Base-by-base conservation (phyloP, 257 asterid genomes). In the Osmanthus fragrans region DNA sequence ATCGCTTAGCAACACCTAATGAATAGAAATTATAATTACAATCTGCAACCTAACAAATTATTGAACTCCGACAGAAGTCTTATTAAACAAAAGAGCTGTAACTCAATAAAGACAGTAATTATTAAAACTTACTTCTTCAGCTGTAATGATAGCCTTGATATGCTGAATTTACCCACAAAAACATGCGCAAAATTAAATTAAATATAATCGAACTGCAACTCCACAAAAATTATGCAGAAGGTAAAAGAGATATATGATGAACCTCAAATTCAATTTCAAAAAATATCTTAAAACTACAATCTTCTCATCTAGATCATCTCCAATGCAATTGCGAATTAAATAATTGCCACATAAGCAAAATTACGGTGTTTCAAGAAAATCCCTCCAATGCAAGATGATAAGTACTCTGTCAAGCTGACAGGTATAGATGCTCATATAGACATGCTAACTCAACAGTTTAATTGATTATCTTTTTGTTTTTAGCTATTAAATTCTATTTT, bases 1-100 rank as follows among this genome's bases (percentile, higher is more conserved):
- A 73, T 90, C 96, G 13, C 97, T 92, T 79, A 94, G 97, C 77
- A 94, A 83, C 77, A 91, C 95, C 97, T 94, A 72, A 29, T 10
- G 73, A 42, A 75, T 23, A 42, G 60, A 29, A 45, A 74, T 81
- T 32, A 76, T 30, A 78, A 36, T 54, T n/a, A 39, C 42, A 4
- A 12, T 54, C n/a, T n/a, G 8, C 12, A 36, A 29, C 40, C 25
- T 49, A 80, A 37, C 67, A 70, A 23, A 33, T 49, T 58, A 70
- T 13, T 1, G 23, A 45, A 75, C 65, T n/a, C 18, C 42, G 37
- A 29, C 54, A 75, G 7, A 18, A 23, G 27, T 54, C 23, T 1
- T 13, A 7, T 19, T 4, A 6, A 64, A 34, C 47, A 13, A 32
- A 45, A 29, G 33, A 76, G 56, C 21, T 72, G 16, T 37, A 19